phyloP scores from a whole-genome alignment of 176 grass and related monocot genomes.

The Tuctoria greenei region DNA sequence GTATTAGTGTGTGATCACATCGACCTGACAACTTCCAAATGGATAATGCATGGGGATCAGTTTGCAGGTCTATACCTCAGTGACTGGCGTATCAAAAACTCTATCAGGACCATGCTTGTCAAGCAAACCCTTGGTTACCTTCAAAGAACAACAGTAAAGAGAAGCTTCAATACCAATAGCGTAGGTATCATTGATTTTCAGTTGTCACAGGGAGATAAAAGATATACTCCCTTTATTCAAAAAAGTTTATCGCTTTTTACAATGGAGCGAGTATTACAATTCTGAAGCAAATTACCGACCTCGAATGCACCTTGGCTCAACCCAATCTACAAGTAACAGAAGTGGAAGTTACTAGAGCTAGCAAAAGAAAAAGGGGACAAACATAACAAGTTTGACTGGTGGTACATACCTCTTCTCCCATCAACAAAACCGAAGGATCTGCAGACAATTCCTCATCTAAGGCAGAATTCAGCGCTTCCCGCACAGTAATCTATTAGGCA shows the following conservation, averaged over 20 bases:
- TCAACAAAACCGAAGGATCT: slow-evolving; percentile 84
- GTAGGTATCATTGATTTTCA: neutral
- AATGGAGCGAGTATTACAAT: no score
- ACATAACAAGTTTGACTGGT: neutral
- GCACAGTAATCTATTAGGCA: slow-evolving; percentile 63
- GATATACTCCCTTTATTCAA: no score
- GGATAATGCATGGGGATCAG: neutral
- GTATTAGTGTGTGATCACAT: neutral
- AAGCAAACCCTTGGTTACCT: slow-evolving; percentile 96
- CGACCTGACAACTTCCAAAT: neutral
- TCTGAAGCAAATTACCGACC: slow-evolving; percentile 44
- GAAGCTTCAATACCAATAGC: slow-evolving; percentile 20
- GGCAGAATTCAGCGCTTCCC: slow-evolving; percentile 76
- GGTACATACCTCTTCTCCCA: slow-evolving; percentile 94
- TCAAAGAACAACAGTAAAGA: slow-evolving; percentile 16
- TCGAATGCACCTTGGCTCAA: slow-evolving; percentile 96
- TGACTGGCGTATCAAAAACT: slow-evolving; percentile 97
- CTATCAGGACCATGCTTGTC: slow-evolving; percentile 98
- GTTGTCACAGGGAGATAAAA: neutral
- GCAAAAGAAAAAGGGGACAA: neutral
- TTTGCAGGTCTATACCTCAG: slow-evolving; percentile 56
- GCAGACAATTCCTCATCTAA: slow-evolving; percentile 94
- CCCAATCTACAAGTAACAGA: slow-evolving; percentile 70
- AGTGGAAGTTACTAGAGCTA: slow-evolving; percentile 24
- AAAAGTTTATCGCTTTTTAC: no score